phyloP scores from a whole-genome alignment of 805 yeast species.

The Yarrowia osloensis region DNA sequence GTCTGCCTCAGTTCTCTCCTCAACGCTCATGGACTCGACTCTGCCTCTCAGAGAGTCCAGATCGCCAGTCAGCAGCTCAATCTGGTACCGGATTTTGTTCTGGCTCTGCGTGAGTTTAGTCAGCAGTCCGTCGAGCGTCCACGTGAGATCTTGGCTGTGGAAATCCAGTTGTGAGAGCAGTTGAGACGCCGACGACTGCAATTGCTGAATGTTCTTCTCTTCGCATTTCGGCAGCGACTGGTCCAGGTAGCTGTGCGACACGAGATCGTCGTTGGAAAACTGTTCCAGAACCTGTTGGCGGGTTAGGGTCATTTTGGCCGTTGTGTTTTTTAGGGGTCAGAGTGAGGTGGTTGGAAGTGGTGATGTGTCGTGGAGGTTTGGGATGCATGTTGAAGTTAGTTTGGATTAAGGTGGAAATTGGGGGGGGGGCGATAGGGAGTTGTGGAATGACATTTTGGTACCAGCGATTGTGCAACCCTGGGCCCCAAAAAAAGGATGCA shows the following conservation, averaged over 20 bases:
- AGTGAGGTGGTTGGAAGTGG: background rate
- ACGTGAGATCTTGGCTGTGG: slow-evolving; percentile 39
- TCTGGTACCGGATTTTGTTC: slow-evolving; percentile 41
- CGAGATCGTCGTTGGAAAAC: slow-evolving; percentile 38
- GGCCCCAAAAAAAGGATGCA: no score
- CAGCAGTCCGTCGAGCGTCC: slow-evolving; percentile 38
- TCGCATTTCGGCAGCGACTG: slow-evolving; percentile 23
- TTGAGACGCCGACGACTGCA: slow-evolving; percentile 39
- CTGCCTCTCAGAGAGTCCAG: slow-evolving; percentile 35
- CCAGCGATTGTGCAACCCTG: no score
- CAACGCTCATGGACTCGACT: background rate
- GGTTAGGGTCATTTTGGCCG: background rate
- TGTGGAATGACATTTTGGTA: no score
- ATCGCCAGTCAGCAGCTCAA: slow-evolving; percentile 42
- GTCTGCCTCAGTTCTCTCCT: no score
- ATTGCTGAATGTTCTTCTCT: slow-evolving; percentile 35
- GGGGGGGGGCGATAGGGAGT: background rate
- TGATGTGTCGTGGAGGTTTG: slow-evolving; percentile 19
- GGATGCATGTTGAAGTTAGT: background rate
- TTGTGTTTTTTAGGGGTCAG: background rate
- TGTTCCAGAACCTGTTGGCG: slow-evolving; percentile 35
- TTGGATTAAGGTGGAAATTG: background rate
- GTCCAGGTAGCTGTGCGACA: slow-evolving; percentile 31
- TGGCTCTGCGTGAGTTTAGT: slow-evolving; percentile 37
- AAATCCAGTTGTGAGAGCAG: slow-evolving; percentile 42